Evolutionary conservation across 1,284 basidiomycete species (phyloP).

Genomic region (Termitomyces sp.): DNA sequence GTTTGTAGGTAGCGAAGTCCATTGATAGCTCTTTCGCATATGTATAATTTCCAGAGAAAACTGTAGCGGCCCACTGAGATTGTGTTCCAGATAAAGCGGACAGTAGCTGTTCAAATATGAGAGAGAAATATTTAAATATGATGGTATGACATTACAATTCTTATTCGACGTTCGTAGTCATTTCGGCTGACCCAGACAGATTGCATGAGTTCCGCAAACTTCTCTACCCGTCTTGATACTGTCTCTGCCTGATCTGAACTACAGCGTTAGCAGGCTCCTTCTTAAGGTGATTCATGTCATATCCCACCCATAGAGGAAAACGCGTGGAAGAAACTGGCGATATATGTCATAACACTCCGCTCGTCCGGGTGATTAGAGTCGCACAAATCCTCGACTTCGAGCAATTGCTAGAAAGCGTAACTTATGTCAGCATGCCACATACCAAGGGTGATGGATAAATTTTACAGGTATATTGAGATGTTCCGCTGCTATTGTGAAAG

Average conservation of each 20-base stretch:
- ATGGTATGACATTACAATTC: constrained; percentile 43
- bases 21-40: constrained; percentile 77
- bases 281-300: not conserved
- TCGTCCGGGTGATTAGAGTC: constrained; percentile 88
- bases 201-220: constrained; percentile 95
- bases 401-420: constrained; percentile 61
- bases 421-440: not conserved
- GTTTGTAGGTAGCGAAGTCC: constrained; percentile 80
- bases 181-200: constrained; percentile 82
- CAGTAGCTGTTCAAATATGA: constrained; percentile 47
- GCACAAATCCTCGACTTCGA: constrained; percentile 97
- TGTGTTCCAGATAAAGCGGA: constrained; percentile 59
- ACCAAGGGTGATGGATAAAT: constrained; percentile 13
- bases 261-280: not conserved
- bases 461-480: constrained; percentile 85
- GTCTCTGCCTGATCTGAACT: constrained; percentile 87
- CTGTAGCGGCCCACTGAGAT: constrained; percentile 55
- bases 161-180: constrained; percentile 90
- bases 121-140: not conserved
- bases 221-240: constrained; percentile 88
- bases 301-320: constrained; percentile 90
- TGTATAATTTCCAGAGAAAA: constrained; percentile 71
- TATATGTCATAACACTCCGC: constrained; percentile 92
- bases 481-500: constrained; percentile 83
- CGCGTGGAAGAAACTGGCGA: constrained; percentile 96